Evolutionary conservation across 805 yeast species (phyloP), one percentile per base, ranked within the genome.

Genomic region (Metschnikowia amazonensis): DNA sequence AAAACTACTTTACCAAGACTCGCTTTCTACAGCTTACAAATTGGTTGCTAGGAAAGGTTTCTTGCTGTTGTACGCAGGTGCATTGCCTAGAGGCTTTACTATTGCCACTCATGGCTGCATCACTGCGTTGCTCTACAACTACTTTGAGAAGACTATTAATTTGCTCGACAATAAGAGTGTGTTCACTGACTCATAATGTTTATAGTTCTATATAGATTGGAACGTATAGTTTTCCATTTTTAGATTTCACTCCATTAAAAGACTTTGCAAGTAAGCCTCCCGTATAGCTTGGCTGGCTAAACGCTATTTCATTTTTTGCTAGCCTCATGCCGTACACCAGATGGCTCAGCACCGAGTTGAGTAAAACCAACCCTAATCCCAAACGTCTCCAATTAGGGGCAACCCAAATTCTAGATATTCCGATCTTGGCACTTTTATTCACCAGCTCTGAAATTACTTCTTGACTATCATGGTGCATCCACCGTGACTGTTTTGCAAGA

Each of bases 51-150:
- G 57, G 13, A 65, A 62, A 36, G 75, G 76, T 0, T 58, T 64
- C 23, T 44, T 51, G 35, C 53, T 66, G 27, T 53, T 71, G 41
- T 71, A 52, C 44, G 59, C 61, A 36, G 76, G 76, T 14, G 57
- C 70, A 2, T 47, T 70, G 9, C 94, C 92, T 14, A 68, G 95
- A 49, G 73, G 85, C 42, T 66, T 84, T 42, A 84, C 85, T 58
- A 84, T 86, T 7, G 78, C 87, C 50, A 69, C 82, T 14, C 79
- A 84, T 33, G 89, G 94, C 20, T 84, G 86, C 20, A 73, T 86
- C 9, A 77, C 88, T 2, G 75, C 86, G 46, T 70, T 79, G 13
- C 76, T 83, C 16, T 86, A 85, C 60, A 83, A 77, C 49, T 65
- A 70, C 49, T 74, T 79, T 8, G 84, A 81, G 54, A 45, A 45